Evolutionary conservation across 2,329 filamentous ascomycete genomes (phyloP), one percentile per base, ranked within the genome.

Genomic region (Exophiala sp.): DNA sequence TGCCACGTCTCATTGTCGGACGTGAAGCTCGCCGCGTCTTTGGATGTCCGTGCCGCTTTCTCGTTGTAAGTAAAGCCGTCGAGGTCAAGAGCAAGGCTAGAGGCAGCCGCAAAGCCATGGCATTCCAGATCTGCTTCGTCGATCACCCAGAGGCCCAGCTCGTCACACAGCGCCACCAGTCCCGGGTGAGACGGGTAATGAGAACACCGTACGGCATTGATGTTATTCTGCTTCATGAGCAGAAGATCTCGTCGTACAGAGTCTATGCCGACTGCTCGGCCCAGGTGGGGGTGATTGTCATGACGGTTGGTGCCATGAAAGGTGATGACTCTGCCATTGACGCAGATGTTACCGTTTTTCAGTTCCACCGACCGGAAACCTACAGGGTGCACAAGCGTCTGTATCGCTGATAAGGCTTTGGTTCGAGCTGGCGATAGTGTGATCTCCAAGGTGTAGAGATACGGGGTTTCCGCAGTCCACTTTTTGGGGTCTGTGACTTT

Each of bases 141-240:
- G 35, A 68, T 64, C 10, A 68, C 62, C 60, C 63, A 68, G 14
- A 68, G 53, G 0, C 66, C 66, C 9, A 68, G 53, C 54, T 68
- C 66, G 43, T 68, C 65, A 38, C 62, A 64, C 9, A 68, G 56
- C 2, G 61, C 56, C 14, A 63, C 61, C 0, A 68, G 54, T 2
- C 55, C 43, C 3, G 66, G 61, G 34, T 65, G 75, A n/a, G 79
- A 81, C 0, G 82, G 80, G 53, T 87, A 82, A 61, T 88, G 84
- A 1, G 78, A 82, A 44, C 78, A 82, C 0, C 84, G 79, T 3
- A 88, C 72, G 0, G 83, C 80, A 56, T 88, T 87, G 66, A 87
- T 75, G 59, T 86, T 86, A 69, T 85, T 76, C 5, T 67, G 70
- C 65, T 87, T 87, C 82, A 87, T 87, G 2, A 81, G 68, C 1